Evolutionary conservation across 1,139 yeast genomes (phyloP).

Genomic region (Zhuliangozyma blackwelliae): DNA sequence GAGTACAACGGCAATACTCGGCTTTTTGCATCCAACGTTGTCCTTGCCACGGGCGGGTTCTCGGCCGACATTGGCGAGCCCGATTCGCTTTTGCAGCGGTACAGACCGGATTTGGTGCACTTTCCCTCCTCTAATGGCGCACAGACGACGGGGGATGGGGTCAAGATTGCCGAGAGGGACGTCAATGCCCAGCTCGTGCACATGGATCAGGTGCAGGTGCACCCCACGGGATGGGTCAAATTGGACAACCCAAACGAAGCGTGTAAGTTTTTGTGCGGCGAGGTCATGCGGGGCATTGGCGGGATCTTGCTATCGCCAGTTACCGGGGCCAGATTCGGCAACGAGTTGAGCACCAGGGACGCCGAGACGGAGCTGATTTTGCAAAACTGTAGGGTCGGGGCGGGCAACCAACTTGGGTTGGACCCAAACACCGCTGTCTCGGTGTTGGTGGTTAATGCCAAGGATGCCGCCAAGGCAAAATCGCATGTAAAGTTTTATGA

Average conservation of each 20-base stretch:
- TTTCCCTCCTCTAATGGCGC: slow-evolving; percentile 35
- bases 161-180: slow-evolving; percentile 28
- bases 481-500: slow-evolving; percentile 29
- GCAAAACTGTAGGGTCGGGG: slow-evolving; percentile 16
- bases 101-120: slow-evolving; percentile 28
- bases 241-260: slow-evolving; percentile 13
- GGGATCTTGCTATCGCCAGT: slow-evolving; percentile 30
- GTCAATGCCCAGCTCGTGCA: slow-evolving; percentile 28
- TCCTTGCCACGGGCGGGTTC: slow-evolving; percentile 39
- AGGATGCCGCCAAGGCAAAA: slow-evolving; percentile 25
- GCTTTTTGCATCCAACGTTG: slow-evolving; percentile 12
- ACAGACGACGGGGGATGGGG: slow-evolving; percentile 38
- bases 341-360: slow-evolving; percentile 34
- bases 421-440: slow-evolving; percentile 16
- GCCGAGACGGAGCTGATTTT: slow-evolving; percentile 25
- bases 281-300: slow-evolving; percentile 34
- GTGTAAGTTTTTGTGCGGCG: slow-evolving; percentile 37
- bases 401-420: slow-evolving; percentile 6
- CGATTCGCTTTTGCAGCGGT: slow-evolving; percentile 20
- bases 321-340: slow-evolving; percentile 29
- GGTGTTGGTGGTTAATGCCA: slow-evolving; percentile 21
- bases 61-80: slow-evolving; percentile 24
- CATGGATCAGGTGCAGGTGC: slow-evolving; percentile 37
- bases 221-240: slow-evolving; percentile 38
- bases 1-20: slow-evolving; percentile 13